Evolutionary conservation across 805 yeast species (phyloP).

Genomic region (Cyberlindnera petersonii): DNA sequence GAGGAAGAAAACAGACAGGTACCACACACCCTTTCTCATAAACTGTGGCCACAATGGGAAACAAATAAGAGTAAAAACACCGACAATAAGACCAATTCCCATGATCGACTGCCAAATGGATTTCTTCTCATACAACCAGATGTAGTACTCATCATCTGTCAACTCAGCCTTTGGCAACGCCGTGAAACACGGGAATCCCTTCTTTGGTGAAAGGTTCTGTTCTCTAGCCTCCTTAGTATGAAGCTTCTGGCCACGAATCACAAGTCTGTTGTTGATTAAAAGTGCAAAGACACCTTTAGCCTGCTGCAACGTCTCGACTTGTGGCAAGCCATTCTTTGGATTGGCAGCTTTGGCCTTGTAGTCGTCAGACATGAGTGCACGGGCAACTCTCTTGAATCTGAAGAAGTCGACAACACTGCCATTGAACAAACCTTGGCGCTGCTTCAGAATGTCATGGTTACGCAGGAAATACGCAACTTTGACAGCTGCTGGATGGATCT

Average conservation of each 20-base stretch:
- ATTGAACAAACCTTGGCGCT: conserved; percentile 74
- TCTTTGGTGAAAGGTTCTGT: conserved; percentile 59
- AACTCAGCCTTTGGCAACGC: conserved; percentile 55
- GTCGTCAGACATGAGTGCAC: conserved; percentile 74
- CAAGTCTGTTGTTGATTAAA: conserved; percentile 68
- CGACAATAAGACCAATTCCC: conserved; percentile 45
- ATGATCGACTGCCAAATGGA: conserved; percentile 41
- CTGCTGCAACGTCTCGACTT: conserved; percentile 45
- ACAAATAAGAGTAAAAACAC: conserved; percentile 61
- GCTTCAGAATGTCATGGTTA: conserved; percentile 63
- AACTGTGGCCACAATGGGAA: conserved; percentile 95
- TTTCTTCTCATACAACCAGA: conserved; percentile 78
- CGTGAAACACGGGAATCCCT: conserved; percentile 56
- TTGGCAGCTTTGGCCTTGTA: conserved; percentile 52
- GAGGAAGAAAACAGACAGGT: conserved; percentile 70
- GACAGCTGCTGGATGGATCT: conserved; percentile 49
- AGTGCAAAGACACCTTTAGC: conserved; percentile 61
- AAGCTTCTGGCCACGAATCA: conserved; percentile 73
- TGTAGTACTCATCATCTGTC: conserved; percentile 65
- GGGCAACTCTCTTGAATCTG: conserved; percentile 74
- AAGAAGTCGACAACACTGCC: conserved; percentile 77
- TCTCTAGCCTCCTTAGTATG: conserved; percentile 63
- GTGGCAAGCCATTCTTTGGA: conserved; percentile 45
- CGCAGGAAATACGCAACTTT: conserved; percentile 72
- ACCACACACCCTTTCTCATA: conserved; percentile 91